Evolutionary conservation across 352 stramenopile species (phyloP).

Genomic region (Globisporangium takayamanum): DNA sequence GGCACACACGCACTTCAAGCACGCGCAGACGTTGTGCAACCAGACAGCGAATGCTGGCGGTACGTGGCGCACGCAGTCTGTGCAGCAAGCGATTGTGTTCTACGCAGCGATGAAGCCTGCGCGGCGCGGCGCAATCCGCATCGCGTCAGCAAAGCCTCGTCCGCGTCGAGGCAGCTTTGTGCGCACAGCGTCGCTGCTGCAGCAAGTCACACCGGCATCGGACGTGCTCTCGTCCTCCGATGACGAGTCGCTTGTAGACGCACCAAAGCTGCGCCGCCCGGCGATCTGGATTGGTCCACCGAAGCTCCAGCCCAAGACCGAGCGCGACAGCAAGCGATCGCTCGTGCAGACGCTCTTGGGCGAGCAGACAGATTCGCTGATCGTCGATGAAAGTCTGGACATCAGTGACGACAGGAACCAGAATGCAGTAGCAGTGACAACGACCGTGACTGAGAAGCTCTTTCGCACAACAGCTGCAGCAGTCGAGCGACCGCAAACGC

Average conservation of each 20-base stretch:
- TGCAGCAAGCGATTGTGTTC: conserved; percentile 50
- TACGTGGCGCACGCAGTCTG: conserved; percentile 31
- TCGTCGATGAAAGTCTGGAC: not conserved
- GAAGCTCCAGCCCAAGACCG: conserved; percentile 1
- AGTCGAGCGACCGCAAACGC: conserved; percentile 1
- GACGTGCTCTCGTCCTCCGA: not conserved
- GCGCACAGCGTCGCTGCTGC: not conserved
- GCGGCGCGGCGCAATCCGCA: conserved; percentile 25
- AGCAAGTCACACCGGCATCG: not conserved
- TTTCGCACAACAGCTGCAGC: conserved; percentile 2
- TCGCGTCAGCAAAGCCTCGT: not conserved
- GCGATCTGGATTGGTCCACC: conserved; percentile 14
- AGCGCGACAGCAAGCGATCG: conserved; percentile 1
- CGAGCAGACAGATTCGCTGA: not conserved
- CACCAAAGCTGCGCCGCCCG: conserved; percentile 7
- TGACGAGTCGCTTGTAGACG: not conserved
- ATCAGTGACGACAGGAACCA: not conserved
- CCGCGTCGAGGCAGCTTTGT: conserved; percentile 3
- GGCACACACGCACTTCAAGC: conserved; percentile 32
- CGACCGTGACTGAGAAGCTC: conserved; percentile 8
- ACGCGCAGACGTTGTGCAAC: conserved; percentile 36
- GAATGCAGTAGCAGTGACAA: not conserved
- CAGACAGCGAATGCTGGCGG: conserved; percentile 30
- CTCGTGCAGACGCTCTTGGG: conserved; percentile 7
- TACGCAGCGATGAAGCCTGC: conserved; percentile 31